These are phyloP conservation scores for Centaurea solstitialis DNA, from an alignment of 129 eudicot species.

Conservation along the genomic window DNA sequence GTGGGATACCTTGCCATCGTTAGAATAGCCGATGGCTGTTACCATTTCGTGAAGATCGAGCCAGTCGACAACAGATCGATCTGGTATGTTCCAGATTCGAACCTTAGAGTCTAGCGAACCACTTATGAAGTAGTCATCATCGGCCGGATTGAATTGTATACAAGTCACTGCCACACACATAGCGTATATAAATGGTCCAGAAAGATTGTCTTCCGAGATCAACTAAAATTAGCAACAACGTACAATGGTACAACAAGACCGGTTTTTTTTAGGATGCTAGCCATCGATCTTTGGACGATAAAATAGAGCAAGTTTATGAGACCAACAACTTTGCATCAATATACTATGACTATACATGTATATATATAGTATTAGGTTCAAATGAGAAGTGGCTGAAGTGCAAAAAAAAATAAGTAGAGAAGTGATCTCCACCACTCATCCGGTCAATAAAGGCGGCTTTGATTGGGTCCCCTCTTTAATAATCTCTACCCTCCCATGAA, in stretches of 20 bases:
- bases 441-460: too few relatives aligned
- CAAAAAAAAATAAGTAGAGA: too few relatives aligned
- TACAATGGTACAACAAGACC: neutral
- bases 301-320: too few relatives aligned
- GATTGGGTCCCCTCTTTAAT: too few relatives aligned
- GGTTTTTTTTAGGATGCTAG: neutral
- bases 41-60: slow-evolving; percentile 44
- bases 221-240: neutral
- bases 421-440: too few relatives aligned
- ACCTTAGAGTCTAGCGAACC: slow-evolving; percentile 50
- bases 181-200: neutral
- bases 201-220: neutral
- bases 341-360: too few relatives aligned
- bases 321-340: neutral
- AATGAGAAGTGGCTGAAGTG: too few relatives aligned
- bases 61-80: slow-evolving; percentile 41
- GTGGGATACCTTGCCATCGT: slow-evolving; percentile 40
- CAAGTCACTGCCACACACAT: slow-evolving; percentile 43
- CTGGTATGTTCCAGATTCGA: slow-evolving; percentile 47
- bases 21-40: slow-evolving; percentile 41
- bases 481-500: too few relatives aligned
- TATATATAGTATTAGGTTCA: too few relatives aligned
- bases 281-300: neutral
- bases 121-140: slow-evolving; percentile 39
- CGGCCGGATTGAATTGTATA: slow-evolving; percentile 43